Conservation (phyloP, 495 filamentous ascomycete species). For the Lophium mytilinum region DNA sequence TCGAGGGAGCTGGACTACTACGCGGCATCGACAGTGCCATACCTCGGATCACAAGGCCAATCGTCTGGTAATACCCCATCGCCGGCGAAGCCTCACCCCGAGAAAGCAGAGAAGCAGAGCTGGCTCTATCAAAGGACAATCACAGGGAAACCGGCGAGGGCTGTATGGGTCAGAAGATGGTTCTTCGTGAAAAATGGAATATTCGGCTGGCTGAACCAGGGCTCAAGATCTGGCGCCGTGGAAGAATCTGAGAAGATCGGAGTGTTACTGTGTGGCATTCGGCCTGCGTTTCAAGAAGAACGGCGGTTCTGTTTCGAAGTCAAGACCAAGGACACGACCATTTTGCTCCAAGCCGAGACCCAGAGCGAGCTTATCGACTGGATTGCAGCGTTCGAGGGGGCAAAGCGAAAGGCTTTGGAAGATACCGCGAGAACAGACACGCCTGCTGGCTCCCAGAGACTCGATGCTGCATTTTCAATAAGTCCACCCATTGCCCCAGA, state of each 20-base stretch:
- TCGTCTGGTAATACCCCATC: conserved; percentile 46
- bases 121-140: conserved; percentile 82
- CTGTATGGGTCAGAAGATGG: conserved; percentile 84
- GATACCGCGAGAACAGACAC: conserved; percentile 55
- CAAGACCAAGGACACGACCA: conserved; percentile 90
- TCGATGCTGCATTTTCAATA: conserved; percentile 86
- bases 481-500: conserved; percentile 80
- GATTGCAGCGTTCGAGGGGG: conserved; percentile 84
- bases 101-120: conserved; percentile 71
- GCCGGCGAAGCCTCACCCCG: conserved; percentile 34
- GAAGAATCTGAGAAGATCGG: conserved; percentile 95
- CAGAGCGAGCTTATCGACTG: conserved; percentile 84
- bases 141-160: conserved; percentile 79
- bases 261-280: conserved; percentile 84
- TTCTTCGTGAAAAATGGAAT: conserved; percentile 92
- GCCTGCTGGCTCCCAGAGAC: conserved; percentile 44
- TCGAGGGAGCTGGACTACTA: conserved; percentile 93
- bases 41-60: conserved; percentile 63
- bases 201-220: conserved; percentile 91
- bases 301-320: conserved; percentile 96
- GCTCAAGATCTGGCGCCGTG: conserved; percentile 73
- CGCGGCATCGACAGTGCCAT: conserved; percentile 75
- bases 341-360: conserved; percentile 87
- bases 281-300: conserved; percentile 86
- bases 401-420: conserved; percentile 86